phyloP scores from a whole-genome alignment of 179 eudicot genomes.

The Amaranthus tricolor region DNA sequence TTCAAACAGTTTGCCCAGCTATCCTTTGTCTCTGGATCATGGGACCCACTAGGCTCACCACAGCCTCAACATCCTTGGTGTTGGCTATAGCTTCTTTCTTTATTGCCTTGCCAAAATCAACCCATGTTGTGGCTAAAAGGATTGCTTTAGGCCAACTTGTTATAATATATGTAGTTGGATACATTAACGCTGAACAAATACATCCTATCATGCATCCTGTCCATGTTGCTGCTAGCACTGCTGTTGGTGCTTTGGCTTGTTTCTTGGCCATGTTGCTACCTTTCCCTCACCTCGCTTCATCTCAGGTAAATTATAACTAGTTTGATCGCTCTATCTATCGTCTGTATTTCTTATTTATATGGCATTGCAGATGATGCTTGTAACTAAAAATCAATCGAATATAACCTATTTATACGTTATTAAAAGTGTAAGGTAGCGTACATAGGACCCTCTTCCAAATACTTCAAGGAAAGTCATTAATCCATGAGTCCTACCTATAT shows the following conservation, averaged over 20 bases:
- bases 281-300: constrained; percentile 54
- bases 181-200: constrained; percentile 34
- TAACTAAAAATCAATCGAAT: too few species aligned
- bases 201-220: constrained; percentile 70
- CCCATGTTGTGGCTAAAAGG: constrained; percentile 55
- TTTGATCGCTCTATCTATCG: too few species aligned
- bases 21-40: constrained; percentile 49
- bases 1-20: constrained; percentile 52
- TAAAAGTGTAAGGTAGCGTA: too few species aligned
- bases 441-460: too few species aligned
- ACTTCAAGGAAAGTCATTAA: too few species aligned
- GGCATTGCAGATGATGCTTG: not conserved
- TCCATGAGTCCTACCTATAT: too few species aligned
- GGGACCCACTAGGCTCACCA: constrained; percentile 49
- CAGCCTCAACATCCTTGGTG: constrained; percentile 34
- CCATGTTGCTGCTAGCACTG: constrained; percentile 71
- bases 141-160: constrained; percentile 77
- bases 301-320: constrained; percentile 41
- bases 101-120: constrained; percentile 50
- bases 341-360: not conserved
- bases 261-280: constrained; percentile 67
- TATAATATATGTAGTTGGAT: constrained; percentile 56
- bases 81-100: constrained; percentile 50
- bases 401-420: too few species aligned
- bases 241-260: constrained; percentile 65